Evolutionary conservation across 345 rosid species (phyloP).

Genomic region (Erysimum cheiranthoides): DNA sequence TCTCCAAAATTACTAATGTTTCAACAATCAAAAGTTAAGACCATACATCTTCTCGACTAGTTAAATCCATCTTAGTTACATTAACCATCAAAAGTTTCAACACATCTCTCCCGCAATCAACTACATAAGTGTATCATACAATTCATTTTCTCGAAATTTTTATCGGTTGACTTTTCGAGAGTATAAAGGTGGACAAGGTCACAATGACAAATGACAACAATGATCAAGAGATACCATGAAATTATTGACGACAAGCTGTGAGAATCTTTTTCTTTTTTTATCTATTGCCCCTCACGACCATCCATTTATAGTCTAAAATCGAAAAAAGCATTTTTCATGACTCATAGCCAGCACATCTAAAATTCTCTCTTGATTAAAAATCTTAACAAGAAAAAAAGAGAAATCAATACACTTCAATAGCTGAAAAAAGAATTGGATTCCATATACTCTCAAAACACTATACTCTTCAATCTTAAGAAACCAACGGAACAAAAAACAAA

Average conservation of each 20-base stretch:
- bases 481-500: neutral
- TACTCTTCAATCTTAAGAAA: neutral
- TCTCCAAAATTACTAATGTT: neutral
- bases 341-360: slow-evolving; percentile 32
- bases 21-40: neutral
- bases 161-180: slow-evolving; percentile 34
- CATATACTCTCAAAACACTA: slow-evolving; percentile 7
- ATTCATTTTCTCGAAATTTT: neutral
- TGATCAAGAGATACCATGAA: slow-evolving; percentile 5
- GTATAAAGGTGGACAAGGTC: slow-evolving; percentile 36
- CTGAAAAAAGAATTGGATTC: neutral
- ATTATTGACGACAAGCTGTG: slow-evolving; percentile 27
- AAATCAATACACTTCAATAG: slow-evolving; percentile 1
- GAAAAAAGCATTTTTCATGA: slow-evolving; percentile 27
- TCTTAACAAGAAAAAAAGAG: slow-evolving; percentile 7
- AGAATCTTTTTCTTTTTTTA: slow-evolving; percentile 15
- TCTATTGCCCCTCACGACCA: slow-evolving; percentile 31
- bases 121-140: neutral
- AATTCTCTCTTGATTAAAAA: slow-evolving; percentile 19
- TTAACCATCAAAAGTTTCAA: neutral
- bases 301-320: slow-evolving; percentile 25
- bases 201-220: slow-evolving; percentile 14
- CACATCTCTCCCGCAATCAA: neutral
- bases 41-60: neutral
- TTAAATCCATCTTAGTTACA: neutral